phyloP scores from a whole-genome alignment of 805 yeast species.

The Jamesozyma hellenica region DNA sequence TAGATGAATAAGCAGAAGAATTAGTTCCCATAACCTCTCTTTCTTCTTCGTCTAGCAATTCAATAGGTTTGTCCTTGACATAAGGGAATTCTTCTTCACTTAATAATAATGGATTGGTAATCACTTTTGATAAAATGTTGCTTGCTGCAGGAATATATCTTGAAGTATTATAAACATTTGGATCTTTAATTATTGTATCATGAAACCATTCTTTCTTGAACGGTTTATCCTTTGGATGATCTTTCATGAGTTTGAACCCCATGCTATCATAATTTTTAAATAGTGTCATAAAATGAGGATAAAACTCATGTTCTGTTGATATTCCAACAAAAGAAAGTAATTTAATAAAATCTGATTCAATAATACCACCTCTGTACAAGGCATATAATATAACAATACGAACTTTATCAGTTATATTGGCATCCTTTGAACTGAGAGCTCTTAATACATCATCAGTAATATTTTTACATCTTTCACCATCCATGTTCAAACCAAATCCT shows the following conservation, averaged over 20 bases:
- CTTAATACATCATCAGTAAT: conserved; percentile 54
- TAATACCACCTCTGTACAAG: conserved; percentile 70
- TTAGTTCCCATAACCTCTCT: conserved; percentile 24
- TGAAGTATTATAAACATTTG: conserved; percentile 45
- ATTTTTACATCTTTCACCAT: conserved; percentile 51
- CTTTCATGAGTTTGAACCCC: conserved; percentile 48
- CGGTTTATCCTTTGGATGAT: conserved; percentile 33
- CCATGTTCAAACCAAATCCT: conserved; percentile 59
- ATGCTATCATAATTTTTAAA: conserved; percentile 48
- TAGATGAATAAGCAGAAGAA: conserved; percentile 29
- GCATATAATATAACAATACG: conserved; percentile 69
- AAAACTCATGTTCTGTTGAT: conserved; percentile 31
- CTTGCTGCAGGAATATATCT: conserved; percentile 65
- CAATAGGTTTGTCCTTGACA: conserved; percentile 62
- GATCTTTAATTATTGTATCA: conserved; percentile 34
- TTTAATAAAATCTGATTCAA: conserved; percentile 62
- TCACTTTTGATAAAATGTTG: conserved; percentile 42
- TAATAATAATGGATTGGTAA: conserved; percentile 38
- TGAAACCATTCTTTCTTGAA: conserved; percentile 45
- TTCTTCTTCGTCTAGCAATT: conserved; percentile 31
- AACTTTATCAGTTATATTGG: conserved; percentile 56
- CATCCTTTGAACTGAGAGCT: conserved; percentile 39
- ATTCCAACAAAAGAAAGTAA: conserved; percentile 47
- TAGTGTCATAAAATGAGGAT: conserved; percentile 39
- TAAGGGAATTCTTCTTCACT: conserved; percentile 60